Conservation (phyloP, 345 rosid genomes). For the Gossypium rotundifolium region DNA sequence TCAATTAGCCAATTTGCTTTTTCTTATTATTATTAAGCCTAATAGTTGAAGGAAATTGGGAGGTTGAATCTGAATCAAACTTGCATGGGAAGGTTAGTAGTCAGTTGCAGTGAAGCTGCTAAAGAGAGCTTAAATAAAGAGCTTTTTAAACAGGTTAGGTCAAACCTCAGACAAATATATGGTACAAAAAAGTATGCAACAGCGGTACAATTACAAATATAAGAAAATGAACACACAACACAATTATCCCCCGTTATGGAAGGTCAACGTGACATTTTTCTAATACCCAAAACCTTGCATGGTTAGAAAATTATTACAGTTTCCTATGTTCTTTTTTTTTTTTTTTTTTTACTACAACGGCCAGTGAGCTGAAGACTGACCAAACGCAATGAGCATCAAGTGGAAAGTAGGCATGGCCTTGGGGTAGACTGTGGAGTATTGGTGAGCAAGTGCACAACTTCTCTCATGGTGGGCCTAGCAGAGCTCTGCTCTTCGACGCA, state of each 20-base stretch:
- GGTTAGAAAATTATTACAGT: conserved; percentile 17
- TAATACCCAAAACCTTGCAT: neutral
- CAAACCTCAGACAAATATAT: neutral
- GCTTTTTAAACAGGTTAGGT: neutral
- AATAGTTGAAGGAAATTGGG: too few species aligned
- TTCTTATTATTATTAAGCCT: too few species aligned
- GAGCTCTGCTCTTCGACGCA: conserved; percentile 72
- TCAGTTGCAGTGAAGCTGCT: too few species aligned
- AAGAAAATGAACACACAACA: conserved; percentile 4
- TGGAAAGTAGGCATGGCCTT: conserved; percentile 29
- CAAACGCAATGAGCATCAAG: neutral
- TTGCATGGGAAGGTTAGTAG: too few species aligned
- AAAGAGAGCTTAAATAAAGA: neutral
- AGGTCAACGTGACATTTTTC: neutral
- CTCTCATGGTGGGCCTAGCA: conserved; percentile 81
- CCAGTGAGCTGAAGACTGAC: neutral
- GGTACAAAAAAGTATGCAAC: neutral
- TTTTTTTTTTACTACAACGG: neutral
- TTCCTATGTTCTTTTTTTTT: neutral
- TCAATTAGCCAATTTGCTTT: too few species aligned
- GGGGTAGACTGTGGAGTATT: conserved; percentile 51
- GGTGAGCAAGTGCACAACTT: conserved; percentile 75
- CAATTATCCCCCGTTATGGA: neutral
- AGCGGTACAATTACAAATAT: neutral
- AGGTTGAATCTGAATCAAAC: too few species aligned